phyloP scores from a whole-genome alignment of 2,329 filamentous ascomycete species.

The Talaromyces marneffei region DNA sequence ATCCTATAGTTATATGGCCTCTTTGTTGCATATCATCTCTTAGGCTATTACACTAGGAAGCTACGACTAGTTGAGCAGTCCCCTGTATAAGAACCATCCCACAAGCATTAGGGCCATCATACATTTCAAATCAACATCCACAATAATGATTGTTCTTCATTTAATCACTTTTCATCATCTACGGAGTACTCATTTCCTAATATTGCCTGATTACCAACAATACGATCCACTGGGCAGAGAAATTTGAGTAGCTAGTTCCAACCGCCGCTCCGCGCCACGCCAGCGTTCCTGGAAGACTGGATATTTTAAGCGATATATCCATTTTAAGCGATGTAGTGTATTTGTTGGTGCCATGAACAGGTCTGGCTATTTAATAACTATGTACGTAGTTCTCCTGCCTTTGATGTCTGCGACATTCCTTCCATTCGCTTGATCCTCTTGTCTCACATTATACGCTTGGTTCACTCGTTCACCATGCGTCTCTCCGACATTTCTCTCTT shows the following conservation, averaged over 20 bases:
- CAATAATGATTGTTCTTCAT: no score
- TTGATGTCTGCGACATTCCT: not conserved
- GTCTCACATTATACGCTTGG: not conserved
- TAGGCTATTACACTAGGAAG: no score
- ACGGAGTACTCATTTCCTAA: no score
- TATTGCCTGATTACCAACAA: no score
- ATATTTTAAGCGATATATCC: not conserved
- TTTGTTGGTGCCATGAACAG: not conserved
- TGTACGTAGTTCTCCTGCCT: not conserved
- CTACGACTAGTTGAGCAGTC: no score
- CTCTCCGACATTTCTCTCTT: not conserved
- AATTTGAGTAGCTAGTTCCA: not conserved
- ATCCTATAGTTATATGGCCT: no score
- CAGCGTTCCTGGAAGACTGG: not conserved
- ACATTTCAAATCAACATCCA: no score
- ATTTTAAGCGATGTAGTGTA: not conserved
- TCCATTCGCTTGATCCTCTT: not conserved
- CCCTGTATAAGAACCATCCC: no score
- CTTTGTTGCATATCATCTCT: not conserved
- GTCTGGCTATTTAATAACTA: not conserved
- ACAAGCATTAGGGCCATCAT: no score
- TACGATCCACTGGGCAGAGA: no score
- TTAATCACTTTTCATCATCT: no score
- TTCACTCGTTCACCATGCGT: constrained; percentile 8
- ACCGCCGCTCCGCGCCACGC: not conserved